A percentile compares a stretch with the other conserved stretches of the same genome.
Evolutionary conservation across 495 filamentous ascomycete species (phyloP).

Genomic region (Penicillium parvum): DNA sequence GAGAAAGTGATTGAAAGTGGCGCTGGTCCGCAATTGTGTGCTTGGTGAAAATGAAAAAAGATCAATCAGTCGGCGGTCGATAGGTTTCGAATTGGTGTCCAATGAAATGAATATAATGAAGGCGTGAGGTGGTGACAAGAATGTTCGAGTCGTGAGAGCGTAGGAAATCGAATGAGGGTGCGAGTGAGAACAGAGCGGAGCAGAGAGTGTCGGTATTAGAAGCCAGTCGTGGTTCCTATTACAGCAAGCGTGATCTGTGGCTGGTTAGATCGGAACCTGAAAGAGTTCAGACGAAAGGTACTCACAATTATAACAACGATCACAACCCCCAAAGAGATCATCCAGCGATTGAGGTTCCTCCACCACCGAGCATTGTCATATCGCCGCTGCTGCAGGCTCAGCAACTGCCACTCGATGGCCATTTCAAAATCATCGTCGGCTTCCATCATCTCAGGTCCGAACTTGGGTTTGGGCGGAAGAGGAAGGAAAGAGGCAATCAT

Average conservation of each 20-base stretch:
- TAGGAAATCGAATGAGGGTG: constrained; percentile 5
- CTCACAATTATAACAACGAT: constrained; percentile 73
- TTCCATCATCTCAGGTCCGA: constrained; percentile 17
- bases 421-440: constrained; percentile 35
- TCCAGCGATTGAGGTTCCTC: constrained; percentile 83
- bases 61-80: background rate
- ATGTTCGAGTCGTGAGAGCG: constrained; percentile 14
- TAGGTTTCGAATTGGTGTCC: constrained; percentile 1
- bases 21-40: too few relatives aligned
- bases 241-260: constrained; percentile 54
- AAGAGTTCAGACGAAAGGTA: constrained; percentile 6
- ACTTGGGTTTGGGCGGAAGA: constrained; percentile 55
- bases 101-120: constrained; percentile 8
- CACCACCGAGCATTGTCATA: constrained; percentile 89
- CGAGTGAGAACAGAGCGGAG: background rate
- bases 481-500: constrained; percentile 80
- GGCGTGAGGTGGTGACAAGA: background rate
- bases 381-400: constrained; percentile 52
- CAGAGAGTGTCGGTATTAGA: constrained; percentile 21
- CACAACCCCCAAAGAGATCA: constrained; percentile 73
- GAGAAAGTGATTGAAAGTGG: background rate
- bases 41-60: background rate
- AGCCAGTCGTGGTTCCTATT: constrained; percentile 48
- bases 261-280: constrained; percentile 10
- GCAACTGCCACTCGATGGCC: constrained; percentile 43